A percentile compares a stretch with the other conserved stretches of the same genome.
Conservation (phyloP, 2,329 filamentous ascomycete genomes). For the Nemania sp. region DNA sequence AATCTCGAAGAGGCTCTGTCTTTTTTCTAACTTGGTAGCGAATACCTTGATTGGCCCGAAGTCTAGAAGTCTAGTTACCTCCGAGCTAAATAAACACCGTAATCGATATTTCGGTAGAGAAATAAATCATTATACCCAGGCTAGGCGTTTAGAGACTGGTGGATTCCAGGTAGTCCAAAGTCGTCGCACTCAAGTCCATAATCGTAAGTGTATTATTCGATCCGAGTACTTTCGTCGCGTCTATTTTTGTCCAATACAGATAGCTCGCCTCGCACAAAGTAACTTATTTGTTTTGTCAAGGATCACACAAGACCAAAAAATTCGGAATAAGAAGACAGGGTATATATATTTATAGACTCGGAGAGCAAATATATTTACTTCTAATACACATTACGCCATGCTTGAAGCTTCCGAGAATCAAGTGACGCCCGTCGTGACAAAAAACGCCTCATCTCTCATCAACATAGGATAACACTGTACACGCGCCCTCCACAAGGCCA, state of each 20-base stretch:
- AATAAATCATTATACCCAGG: background rate
- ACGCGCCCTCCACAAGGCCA: background rate
- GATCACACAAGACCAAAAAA: background rate
- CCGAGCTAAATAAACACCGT: background rate
- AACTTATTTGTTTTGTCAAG: background rate
- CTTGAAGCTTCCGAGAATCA: constrained; percentile 22
- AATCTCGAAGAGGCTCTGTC: background rate
- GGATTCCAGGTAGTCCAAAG: background rate
- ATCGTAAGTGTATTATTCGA: background rate
- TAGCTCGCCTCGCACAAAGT: background rate
- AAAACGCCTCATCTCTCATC: constrained; percentile 41
- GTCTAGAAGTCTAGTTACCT: background rate
- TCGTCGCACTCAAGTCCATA: background rate
- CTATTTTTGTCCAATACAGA: background rate
- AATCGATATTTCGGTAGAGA: background rate
- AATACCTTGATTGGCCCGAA: background rate
- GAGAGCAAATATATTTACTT: constrained; percentile 36
- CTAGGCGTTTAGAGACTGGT: background rate
- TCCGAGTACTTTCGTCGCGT: background rate
- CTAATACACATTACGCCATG: constrained; percentile 41
- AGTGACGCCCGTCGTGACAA: constrained; percentile 7
- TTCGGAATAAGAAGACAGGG: background rate
- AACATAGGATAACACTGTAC: constrained; percentile 18
- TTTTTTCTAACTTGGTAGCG: background rate
- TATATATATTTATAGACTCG: constrained; percentile 26